Percentiles rank a stretch among this genome's conserved stretches.
These are phyloP conservation scores for Citrus unshiu DNA, from an alignment of 345 rosid genomes.

Conservation along the genomic window DNA sequence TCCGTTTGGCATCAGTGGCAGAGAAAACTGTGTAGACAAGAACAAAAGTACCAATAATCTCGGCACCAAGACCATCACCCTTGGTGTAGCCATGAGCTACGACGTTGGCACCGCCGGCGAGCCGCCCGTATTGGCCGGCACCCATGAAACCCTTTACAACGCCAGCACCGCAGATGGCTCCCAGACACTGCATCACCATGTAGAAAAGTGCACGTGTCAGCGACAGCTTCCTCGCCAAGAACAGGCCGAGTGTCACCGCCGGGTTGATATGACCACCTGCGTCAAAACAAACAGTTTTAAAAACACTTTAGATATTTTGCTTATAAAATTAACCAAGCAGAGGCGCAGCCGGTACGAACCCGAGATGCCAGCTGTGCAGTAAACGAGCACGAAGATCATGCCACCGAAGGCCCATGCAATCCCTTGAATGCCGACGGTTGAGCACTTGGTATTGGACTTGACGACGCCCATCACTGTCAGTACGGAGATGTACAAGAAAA, in stretches of 20 bases:
- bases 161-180: slow-evolving; percentile 56
- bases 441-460: slow-evolving; percentile 26
- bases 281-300: neutral
- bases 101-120: slow-evolving; percentile 40
- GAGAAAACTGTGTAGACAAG: slow-evolving; percentile 56
- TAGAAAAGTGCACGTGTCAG: slow-evolving; percentile 44
- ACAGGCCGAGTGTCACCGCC: slow-evolving; percentile 47
- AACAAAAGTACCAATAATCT: slow-evolving; percentile 40
- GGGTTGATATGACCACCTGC: slow-evolving; percentile 52
- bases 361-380: slow-evolving; percentile 59
- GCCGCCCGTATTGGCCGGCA: neutral
- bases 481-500: slow-evolving; percentile 41
- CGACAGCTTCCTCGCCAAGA: slow-evolving; percentile 49
- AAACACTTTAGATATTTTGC: too few relatives aligned
- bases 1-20: slow-evolving; percentile 57
- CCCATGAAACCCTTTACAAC: slow-evolving; percentile 49
- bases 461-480: slow-evolving; percentile 56
- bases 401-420: slow-evolving; percentile 71
- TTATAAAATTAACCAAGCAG: too few relatives aligned
- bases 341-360: slow-evolving; percentile 16
- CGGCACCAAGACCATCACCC: slow-evolving; percentile 50
- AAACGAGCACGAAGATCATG: slow-evolving; percentile 64
- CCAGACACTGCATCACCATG: slow-evolving; percentile 54
- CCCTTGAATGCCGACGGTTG: slow-evolving; percentile 50
- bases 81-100: slow-evolving; percentile 39